These are phyloP conservation scores for Amaranthus palmeri DNA, from an alignment of 148 eudicot genomes.

Conservation along the genomic window DNA sequence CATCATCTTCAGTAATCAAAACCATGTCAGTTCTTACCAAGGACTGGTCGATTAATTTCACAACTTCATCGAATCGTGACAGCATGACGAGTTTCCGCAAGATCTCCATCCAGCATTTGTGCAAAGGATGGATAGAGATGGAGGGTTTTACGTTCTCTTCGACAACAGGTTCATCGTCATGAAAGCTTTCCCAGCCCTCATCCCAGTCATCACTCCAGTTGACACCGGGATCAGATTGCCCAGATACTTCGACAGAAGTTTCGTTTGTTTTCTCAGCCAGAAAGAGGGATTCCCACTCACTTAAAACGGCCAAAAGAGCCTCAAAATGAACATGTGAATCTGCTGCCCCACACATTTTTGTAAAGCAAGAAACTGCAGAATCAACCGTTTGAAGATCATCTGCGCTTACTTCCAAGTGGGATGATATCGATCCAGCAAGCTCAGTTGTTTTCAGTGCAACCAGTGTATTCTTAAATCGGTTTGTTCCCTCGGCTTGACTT, in stretches of 20 bases:
- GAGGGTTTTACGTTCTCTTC: constrained; percentile 36
- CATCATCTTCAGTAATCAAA: constrained; percentile 57
- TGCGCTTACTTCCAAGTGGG: constrained; percentile 50
- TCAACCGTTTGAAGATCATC: constrained; percentile 63
- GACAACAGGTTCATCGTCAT: constrained; percentile 52
- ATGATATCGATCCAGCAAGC: constrained; percentile 56
- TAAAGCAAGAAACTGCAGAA: constrained; percentile 78
- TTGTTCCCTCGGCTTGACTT: constrained; percentile 46
- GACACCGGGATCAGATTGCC: constrained; percentile 37
- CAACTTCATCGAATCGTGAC: constrained; percentile 36
- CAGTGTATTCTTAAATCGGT: constrained; percentile 58
- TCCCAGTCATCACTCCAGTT: constrained; percentile 89
- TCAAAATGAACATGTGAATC: constrained; percentile 45
- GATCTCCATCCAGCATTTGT: constrained; percentile 76
- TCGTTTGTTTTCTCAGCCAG: constrained; percentile 31
- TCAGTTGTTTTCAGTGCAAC: constrained; percentile 82
- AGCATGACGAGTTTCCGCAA: constrained; percentile 40
- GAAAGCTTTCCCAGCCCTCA: constrained; percentile 92
- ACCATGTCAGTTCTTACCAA: constrained; percentile 33
- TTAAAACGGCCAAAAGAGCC: constrained; percentile 55
- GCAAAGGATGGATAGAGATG: constrained; percentile 63
- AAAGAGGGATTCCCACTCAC: constrained; percentile 80
- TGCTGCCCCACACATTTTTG: constrained; percentile 53
- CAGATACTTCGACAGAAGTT: constrained; percentile 34
- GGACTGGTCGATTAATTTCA: constrained; percentile 55